These are phyloP conservation scores for Kwoniella heveanensis DNA, from an alignment of 768 basidiomycete genomes.

Conservation along the genomic window DNA sequence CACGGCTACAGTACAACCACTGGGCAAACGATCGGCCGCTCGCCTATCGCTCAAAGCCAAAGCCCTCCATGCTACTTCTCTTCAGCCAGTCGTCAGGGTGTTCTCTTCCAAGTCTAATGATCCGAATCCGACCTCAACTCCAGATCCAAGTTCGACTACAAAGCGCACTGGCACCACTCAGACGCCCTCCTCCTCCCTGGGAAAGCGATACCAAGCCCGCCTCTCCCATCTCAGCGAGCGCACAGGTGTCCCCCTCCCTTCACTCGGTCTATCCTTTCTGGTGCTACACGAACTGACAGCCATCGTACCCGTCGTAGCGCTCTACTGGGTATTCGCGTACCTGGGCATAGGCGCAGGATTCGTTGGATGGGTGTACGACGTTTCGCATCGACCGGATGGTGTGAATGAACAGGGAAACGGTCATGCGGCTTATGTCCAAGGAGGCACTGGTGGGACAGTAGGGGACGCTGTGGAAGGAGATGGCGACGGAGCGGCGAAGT, in stretches of 20 bases:
- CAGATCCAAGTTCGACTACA: background rate
- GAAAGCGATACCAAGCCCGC: slow-evolving; percentile 58
- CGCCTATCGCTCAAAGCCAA: too few relatives aligned
- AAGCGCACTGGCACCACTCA: background rate
- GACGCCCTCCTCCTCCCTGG: slow-evolving; percentile 7
- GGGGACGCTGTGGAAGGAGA: too few relatives aligned
- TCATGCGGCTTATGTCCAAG: too few relatives aligned
- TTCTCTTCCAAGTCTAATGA: too few relatives aligned
- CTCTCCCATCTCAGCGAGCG: slow-evolving; percentile 67
- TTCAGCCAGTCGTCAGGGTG: too few relatives aligned
- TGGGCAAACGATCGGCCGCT: too few relatives aligned
- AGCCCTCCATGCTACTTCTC: too few relatives aligned
- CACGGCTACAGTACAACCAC: too few relatives aligned
- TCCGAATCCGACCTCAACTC: too few relatives aligned
- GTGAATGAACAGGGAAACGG: slow-evolving; percentile 7
- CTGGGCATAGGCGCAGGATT: slow-evolving; percentile 71
- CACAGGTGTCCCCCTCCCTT: slow-evolving; percentile 74
- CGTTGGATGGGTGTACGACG: slow-evolving; percentile 57
- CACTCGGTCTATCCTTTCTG: slow-evolving; percentile 74
- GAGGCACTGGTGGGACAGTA: too few relatives aligned
- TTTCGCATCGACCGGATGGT: slow-evolving; percentile 6
- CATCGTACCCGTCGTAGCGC: slow-evolving; percentile 69
- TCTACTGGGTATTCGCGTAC: slow-evolving; percentile 71
- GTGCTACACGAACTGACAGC: slow-evolving; percentile 86
- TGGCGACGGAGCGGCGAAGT: background rate